Evolutionary conservation across 2,329 filamentous ascomycete genomes (phyloP).

Genomic region (Cladosporium colombiae): DNA sequence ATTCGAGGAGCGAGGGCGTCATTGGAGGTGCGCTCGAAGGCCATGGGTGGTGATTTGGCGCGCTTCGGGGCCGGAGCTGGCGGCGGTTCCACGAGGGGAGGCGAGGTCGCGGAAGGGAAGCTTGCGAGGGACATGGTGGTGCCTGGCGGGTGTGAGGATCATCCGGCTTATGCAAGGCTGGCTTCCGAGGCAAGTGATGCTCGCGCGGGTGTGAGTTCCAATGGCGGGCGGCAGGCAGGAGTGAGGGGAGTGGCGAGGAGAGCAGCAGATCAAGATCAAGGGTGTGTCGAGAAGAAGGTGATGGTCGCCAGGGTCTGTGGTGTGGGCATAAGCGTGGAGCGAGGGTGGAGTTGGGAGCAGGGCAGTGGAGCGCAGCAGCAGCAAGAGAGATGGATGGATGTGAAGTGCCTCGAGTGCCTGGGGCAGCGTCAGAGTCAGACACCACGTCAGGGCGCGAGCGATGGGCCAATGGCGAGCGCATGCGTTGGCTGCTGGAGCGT

Average conservation of each 20-base stretch:
- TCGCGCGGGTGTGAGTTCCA: not conserved
- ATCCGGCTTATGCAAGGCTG: not conserved
- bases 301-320: not conserved
- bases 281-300: not conserved
- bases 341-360: not conserved
- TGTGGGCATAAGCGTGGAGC: not conserved
- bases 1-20: constrained; percentile 34
- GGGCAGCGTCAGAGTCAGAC: constrained; percentile 1
- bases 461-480: not conserved
- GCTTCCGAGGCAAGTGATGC: not conserved
- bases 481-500: not conserved
- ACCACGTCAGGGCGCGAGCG: not conserved
- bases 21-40: constrained; percentile 39
- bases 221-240: not conserved
- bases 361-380: not conserved
- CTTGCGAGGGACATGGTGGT: constrained; percentile 14
- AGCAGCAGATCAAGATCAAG: not conserved
- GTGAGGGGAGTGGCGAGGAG: not conserved
- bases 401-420: not conserved
- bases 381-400: not conserved
- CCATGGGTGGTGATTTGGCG: constrained; percentile 39
- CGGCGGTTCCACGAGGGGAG: not conserved
- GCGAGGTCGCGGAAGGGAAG: constrained; percentile 5
- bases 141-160: constrained; percentile 1
- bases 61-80: constrained; percentile 17